Evolutionary conservation across 257 asterid genomes (phyloP), one percentile per base, ranked within the genome.

Genomic region (Echium plantagineum): DNA sequence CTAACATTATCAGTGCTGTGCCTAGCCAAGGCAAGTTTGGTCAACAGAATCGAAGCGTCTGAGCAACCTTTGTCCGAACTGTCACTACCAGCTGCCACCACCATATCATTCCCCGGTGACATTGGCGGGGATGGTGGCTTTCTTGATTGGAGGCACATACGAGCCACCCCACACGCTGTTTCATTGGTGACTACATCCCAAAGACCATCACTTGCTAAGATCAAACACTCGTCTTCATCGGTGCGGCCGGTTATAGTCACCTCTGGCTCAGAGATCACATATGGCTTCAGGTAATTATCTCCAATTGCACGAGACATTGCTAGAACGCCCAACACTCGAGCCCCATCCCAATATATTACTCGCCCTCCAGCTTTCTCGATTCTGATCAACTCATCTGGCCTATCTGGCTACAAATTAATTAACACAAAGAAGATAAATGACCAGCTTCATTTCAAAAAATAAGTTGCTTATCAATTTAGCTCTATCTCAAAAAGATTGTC

Each of bases 261-360:
- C 26, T 53, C 57, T 19, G 57, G 57, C 10, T 53, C 21, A 21
- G 57, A 18, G n/a, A 53, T 53, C 57, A 53, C 57, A 53, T 53
- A 53, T 21, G 57, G 57, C 21, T 53, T 53, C 26, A 53, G 17
- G 17, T 53, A 53, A 53, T 53, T 53, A 15, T 53, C 57, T 53
- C 57, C 57, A 4, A 53, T 53, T 18, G 57, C 57, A 1, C 57
- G 21, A 53, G 57, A 53, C 57, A 53, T 21, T 17, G 57, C 57
- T 53, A 21, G 26, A 53, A 53, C 57, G 51, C 66, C 49, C 49
- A 42, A 13, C 1, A 42, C 49, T 42, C 49, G 10, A 3, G 49
- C 49, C 49, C 49, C 49, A 5, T 42, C 49, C 49, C 49, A 42
- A 13, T 42, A 42, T 7, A 42, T 42, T 10, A 42, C 49, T 15